A percentile compares a stretch with the other conserved stretches of the same genome.
phyloP scores from a whole-genome alignment of 2,329 filamentous ascomycete genomes.

The Calonectria pseudoturangicola region DNA sequence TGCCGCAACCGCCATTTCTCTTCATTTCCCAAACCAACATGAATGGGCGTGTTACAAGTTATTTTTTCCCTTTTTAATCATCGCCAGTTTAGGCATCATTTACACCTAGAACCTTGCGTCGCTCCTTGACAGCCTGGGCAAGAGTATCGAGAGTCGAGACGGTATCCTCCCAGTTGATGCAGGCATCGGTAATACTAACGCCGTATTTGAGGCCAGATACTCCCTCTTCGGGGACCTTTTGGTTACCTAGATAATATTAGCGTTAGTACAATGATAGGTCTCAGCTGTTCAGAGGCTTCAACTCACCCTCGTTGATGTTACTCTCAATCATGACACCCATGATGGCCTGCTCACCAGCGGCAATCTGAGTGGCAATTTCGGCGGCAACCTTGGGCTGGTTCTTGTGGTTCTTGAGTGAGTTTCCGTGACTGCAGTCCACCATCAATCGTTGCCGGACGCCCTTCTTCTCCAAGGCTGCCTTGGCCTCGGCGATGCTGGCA shows the following conservation, averaged over 20 bases:
- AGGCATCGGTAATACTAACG: constrained; percentile 97
- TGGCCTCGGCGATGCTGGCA: constrained; percentile 88
- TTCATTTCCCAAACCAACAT: constrained; percentile 10
- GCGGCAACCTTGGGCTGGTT: constrained; percentile 97
- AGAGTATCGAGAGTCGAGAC: constrained; percentile 85
- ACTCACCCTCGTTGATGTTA: constrained; percentile 91
- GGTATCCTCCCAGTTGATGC: constrained; percentile 95
- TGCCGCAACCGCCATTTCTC: constrained; percentile 12
- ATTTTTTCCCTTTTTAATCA: neutral
- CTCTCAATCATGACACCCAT: constrained; percentile 99
- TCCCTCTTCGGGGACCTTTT: constrained; percentile 93
- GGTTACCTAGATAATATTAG: constrained; percentile 75
- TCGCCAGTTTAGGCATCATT: constrained; percentile 47
- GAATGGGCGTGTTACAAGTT: neutral
- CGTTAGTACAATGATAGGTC: neutral
- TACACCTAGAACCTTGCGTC: constrained; percentile 54
- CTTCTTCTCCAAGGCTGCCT: constrained; percentile 84
- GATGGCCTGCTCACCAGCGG: constrained; percentile 87
- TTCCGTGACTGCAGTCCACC: constrained; percentile 99
- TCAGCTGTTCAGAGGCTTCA: neutral
- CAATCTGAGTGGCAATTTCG: constrained; percentile 87
- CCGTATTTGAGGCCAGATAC: constrained; percentile 91
- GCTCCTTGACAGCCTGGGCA: constrained; percentile 85
- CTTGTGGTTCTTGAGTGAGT: constrained; percentile 95
- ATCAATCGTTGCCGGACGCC: constrained; percentile 87